Percentiles rank a stretch among this genome's conserved stretches.
phyloP scores from a whole-genome alignment of 2,329 filamentous ascomycete genomes.

The Pseudogymnoascus sp. region DNA sequence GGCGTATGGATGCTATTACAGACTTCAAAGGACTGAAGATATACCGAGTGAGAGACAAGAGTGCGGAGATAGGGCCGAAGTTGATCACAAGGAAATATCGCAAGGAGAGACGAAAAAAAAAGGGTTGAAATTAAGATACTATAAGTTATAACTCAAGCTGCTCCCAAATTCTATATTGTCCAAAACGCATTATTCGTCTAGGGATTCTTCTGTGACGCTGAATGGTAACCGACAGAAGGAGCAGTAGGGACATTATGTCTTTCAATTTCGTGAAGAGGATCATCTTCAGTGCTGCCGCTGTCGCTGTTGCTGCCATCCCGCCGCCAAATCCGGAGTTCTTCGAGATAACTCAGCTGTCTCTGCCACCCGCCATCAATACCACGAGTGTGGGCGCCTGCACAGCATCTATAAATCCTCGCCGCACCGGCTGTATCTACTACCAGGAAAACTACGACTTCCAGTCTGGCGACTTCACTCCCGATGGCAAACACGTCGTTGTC shows the following conservation, averaged over 20 bases:
- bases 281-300: neutral
- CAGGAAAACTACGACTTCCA: neutral
- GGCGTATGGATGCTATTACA: neutral
- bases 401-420: neutral
- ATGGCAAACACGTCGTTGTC: slow-evolving; percentile 37
- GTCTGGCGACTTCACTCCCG: slow-evolving; percentile 31
- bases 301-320: neutral
- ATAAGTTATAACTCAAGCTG: neutral
- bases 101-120: neutral
- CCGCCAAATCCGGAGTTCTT: neutral
- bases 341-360: neutral
- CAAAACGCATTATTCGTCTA: neutral
- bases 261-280: neutral
- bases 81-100: too few relatives aligned
- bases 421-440: neutral
- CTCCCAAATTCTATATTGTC: neutral
- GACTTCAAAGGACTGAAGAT: neutral
- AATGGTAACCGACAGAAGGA: neutral
- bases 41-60: neutral
- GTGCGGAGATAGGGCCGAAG: neutral
- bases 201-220: neutral
- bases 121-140: neutral
- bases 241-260: neutral
- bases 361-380: neutral
- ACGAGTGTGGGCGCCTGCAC: neutral